Base-by-base conservation (phyloP, 176 grass and related monocot species). In the Secale cereale region DNA sequence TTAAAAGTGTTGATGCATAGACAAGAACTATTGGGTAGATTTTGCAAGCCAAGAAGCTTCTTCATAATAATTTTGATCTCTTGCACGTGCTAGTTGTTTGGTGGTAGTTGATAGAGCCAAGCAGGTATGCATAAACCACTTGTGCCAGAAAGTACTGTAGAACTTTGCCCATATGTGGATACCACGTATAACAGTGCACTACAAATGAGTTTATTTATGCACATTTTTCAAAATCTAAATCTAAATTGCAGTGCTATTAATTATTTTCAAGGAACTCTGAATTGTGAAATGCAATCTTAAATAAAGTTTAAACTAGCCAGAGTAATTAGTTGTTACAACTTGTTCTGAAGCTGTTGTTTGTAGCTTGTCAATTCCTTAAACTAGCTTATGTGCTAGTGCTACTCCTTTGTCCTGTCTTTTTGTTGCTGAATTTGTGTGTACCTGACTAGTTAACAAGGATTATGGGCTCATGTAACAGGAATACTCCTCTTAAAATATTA, bases 81-180 rank as follows among this genome's bases (percentile, higher is more conserved):
- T 25, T 61, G 22, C 14, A 14, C 22, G 6, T 78, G 31, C 32
- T 10, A 13, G 30, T 78, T 60, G 30, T 54, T 27, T 2, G 46
- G 5, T 50, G 57, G 46, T 82, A 23, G 56, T 74, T 15, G 35
- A 74, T 74, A 29, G 12, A 74, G 19, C 43, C 14, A 72, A 72
- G 26, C 27, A 83, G 15, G 19, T 62, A 25, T 46, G 59, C 26
- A 26, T 77, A 65, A 84, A 65, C 4, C 41, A 84, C 30, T 65
- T 46, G 7, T 48, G 13, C 22, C 43, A 77, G 62, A n/a, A 46
- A 61, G 37, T 77, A 84, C 83, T 30, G 61, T 63, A 84, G 20
- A 85, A 67, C 30, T 77, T 52, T 14, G 61, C n/a, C 5, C 27
- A 20, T 20, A 77, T 66, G 31, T 77, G n/a, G 28, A 31, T 77